phyloP scores from a whole-genome alignment of 2,329 filamentous ascomycete species.

The Elsinoe arachidis region DNA sequence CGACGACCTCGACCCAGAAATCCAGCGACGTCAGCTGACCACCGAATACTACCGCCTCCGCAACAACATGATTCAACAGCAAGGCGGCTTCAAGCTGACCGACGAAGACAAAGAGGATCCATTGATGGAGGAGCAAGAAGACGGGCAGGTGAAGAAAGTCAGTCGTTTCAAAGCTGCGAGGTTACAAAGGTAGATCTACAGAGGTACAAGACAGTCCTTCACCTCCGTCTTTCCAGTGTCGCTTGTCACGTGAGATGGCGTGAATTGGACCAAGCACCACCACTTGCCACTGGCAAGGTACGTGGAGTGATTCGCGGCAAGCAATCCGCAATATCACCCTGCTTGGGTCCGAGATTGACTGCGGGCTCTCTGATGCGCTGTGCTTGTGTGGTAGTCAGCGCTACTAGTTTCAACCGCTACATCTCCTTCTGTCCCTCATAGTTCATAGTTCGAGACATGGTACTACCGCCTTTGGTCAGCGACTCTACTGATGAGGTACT shows the following conservation, averaged over 20 bases:
- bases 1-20: conserved; percentile 54
- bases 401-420: conserved; percentile 12
- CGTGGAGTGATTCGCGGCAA: background rate
- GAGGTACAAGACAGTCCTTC: background rate
- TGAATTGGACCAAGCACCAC: background rate
- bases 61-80: conserved; percentile 71
- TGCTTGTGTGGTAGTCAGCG: background rate
- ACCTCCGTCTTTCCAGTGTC: background rate
- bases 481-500: too few relatives aligned
- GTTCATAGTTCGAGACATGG: too few relatives aligned
- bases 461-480: too few relatives aligned
- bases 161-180: conserved; percentile 31
- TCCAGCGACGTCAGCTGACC: conserved; percentile 69
- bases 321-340: conserved; percentile 1
- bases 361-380: conserved; percentile 12
- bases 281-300: background rate
- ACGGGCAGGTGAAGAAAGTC: conserved; percentile 30
- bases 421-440: background rate
- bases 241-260: background rate
- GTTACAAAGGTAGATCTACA: conserved; percentile 19
- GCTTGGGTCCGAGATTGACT: conserved; percentile 8
- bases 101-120: conserved; percentile 56
- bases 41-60: conserved; percentile 75
- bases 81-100: conserved; percentile 66
- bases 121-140: conserved; percentile 39